Base-by-base conservation (phyloP, 1,139 yeast species). In the Yamadazyma siamensis region DNA sequence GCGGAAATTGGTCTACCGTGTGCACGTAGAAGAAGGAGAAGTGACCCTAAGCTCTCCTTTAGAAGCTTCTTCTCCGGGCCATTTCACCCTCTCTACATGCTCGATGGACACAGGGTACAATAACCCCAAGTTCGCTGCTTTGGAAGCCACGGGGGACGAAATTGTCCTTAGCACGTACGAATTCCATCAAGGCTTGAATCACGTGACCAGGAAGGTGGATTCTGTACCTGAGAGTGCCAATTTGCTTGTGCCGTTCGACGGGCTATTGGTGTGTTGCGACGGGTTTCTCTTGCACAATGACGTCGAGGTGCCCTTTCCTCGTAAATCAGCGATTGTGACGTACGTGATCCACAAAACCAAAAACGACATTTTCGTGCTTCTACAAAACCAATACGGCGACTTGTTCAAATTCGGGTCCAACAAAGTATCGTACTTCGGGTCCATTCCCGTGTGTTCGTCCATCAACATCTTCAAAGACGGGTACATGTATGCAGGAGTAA, bases 161-260 rank as follows among this genome's bases (percentile, higher is more conserved):
- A 1, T 31, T 4, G 38, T 39, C 12, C 57, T 89, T 35, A 71
- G 75, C 6, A 82, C 73, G 52, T 89, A 89, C 56, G 94, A 86
- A 49, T 60, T 89, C 18, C 97, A 91, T 53, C 71, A 85, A 31
- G 96, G 97, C 0, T 62, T 89, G 32, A 88, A 89, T 49, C 84
- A 82, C 49, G 73, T 88, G 2, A 66, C 82, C 2, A 72, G 71
- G 34, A 45, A 45, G 14, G 64, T 73, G 35, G 52, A 73, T 12
- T n/a, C 32, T 15, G 3, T 75, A 3, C 65, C 67, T 0, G 39
- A 46, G 0, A 48, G 61, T 14, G 52, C 69, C 1, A 49, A 47
- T 17, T 47, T 56, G 28, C 37, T 66, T 17, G 47, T 67, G 4
- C 60, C 72, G 0, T 40, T 65, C 23, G 52, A 58, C 12, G 65